Conservation (phyloP, 805 yeast species). For the Kuraishia molischiana region DNA sequence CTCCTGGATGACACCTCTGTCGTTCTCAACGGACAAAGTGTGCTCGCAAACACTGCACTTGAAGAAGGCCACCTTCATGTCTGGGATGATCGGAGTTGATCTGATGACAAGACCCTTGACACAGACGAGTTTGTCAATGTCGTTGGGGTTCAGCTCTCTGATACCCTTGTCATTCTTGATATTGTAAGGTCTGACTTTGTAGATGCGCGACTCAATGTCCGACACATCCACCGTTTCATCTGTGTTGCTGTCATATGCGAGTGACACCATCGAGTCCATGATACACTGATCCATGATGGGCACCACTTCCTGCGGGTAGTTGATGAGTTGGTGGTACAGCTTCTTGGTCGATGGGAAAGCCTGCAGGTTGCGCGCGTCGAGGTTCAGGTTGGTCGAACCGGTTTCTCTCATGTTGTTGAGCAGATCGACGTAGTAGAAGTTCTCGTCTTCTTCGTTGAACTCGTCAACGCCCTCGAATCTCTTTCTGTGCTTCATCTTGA, state of each 20-base stretch:
- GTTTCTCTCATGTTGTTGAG: conserved; percentile 66
- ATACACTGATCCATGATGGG: conserved; percentile 97
- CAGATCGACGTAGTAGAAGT: conserved; percentile 61
- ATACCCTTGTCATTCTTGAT: conserved; percentile 67
- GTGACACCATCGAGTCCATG: conserved; percentile 77
- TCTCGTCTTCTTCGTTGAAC: conserved; percentile 44
- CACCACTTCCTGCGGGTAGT: conserved; percentile 93
- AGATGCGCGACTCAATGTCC: conserved; percentile 71
- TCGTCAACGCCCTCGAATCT: conserved; percentile 30
- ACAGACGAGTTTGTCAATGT: conserved; percentile 85
- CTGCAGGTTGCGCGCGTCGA: conserved; percentile 74
- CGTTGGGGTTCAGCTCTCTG: conserved; percentile 90
- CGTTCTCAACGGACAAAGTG: conserved; percentile 84
- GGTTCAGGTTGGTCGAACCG: conserved; percentile 73
- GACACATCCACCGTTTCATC: conserved; percentile 37
- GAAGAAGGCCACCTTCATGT: conserved; percentile 96
- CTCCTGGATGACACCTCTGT: conserved; percentile 89
- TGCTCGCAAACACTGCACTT: conserved; percentile 93
- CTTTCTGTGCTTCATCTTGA: conserved; percentile 68
- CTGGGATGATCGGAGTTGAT: conserved; percentile 88
- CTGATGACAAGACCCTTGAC: conserved; percentile 87
- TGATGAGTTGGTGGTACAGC: conserved; percentile 75
- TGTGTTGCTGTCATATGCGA: conserved; percentile 43
- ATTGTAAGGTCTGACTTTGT: conserved; percentile 85
- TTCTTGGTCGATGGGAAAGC: conserved; percentile 70